Base-by-base conservation (phyloP, 257 asterid genomes). In the Jacaranda copaia region DNA sequence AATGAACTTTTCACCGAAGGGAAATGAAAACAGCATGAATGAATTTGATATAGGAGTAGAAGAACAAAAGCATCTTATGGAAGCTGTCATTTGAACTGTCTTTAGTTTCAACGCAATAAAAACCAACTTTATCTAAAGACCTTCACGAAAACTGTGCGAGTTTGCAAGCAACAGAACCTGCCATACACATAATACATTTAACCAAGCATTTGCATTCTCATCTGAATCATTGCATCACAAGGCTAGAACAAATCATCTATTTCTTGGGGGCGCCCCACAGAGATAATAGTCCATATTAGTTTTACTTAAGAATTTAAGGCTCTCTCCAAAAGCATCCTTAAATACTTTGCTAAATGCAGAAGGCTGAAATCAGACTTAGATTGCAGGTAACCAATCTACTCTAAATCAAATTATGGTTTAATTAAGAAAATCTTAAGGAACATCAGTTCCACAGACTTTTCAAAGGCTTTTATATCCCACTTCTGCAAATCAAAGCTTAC, bases 401-500 rank as follows among this genome's bases (percentile, higher is more conserved):
- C 72, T 46, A 68, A 74, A 20, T 49, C 76, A 62, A 66, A 35
- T 48, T 13, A 49, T 14, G 68, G 46, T 59, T 80, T 18, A 49
- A 62, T 68, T 66, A 6, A 45, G 62, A 45, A 63, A 57, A 60
- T 58, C 67, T 39, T 9, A 19, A 19, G 48, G 9, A 62, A 64
- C 53, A 75, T 64, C 71, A 25, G 69, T 65, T 76, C 71, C 73
- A 74, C 70, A 16, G 36, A 51, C 49, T 68, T 20, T 40, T 67
- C 12, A 8, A 56, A 68, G 55, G 51, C 14, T 3, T n/a, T 15
- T 36, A 2, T 8, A 45, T 62, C 68, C 57, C 20, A 48, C 65
- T 77, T 62, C 46, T 39, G 40, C 55, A 43, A 58, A 32, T 43
- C 58, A 53, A 75, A 69, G 73, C 69, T 66, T 64, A 74, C 70